Base-by-base conservation (phyloP, 176 grass and related monocot genomes). In the Oryza coarctata region DNA sequence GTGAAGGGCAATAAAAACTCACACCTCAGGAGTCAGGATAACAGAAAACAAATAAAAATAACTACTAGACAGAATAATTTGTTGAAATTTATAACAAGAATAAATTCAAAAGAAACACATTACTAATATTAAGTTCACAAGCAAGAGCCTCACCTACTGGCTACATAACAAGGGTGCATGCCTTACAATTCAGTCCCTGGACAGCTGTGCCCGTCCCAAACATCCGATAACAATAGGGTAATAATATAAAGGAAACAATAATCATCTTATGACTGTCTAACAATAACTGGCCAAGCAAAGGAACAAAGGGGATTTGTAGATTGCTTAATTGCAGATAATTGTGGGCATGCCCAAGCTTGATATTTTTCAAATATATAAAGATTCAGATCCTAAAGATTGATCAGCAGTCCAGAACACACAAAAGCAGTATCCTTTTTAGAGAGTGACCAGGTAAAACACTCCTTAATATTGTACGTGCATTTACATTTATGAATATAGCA, bases 321-420 rank as follows among this genome's bases (percentile, higher is more conserved):
- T 77, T 62, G 22, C 33, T 7, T 64, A 63, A 36, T 38, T 12
- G 9, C 22, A 32, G 22, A 60, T 25, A n/a, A 60, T 25, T 60
- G 22, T n/a, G 55, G 55, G 55, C 20, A 60, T 60, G 55, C 32
- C 23, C 15, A 18, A 47, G 40, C 12, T 72, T 45, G 38, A 26
- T 73, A 73, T 14, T 73, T 55, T 29, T 55, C 18, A 55, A 73
- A 9, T 15, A 49, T 11, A 70, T 71, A 40, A 44, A 7, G 5
- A 26, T 45, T 45, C 27, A 30, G 6, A 14, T 63, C 39, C 74
- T 27, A 77, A 12, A n/a, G 8, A 31, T n/a, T 78, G 27, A 78
- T 61, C 61, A 78, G 10, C 76, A 78, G 6, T 45, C 76, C 76
- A 78, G 11, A 39, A 78, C 18, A 64, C 63, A 79, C 22, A 41